phyloP scores from a whole-genome alignment of 2,329 filamentous ascomycete genomes.

The Fusarium goolgardi region DNA sequence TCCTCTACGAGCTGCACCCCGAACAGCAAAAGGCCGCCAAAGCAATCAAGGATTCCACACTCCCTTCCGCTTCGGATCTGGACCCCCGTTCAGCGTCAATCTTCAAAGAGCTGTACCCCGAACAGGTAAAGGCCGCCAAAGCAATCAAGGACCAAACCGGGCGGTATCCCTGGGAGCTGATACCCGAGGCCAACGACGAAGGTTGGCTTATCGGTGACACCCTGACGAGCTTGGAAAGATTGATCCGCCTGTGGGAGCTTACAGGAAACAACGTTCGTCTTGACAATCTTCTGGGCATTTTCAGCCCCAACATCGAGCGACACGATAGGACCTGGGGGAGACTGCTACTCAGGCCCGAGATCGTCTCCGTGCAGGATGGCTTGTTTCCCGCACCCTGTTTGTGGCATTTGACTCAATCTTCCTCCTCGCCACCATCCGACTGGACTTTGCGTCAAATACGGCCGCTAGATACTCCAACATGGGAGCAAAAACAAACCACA shows the following conservation, averaged over 20 bases:
- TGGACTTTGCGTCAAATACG: too few species aligned
- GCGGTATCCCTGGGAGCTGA: background rate
- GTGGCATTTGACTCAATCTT: too few species aligned
- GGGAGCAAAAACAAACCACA: too few species aligned
- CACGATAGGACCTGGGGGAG: background rate
- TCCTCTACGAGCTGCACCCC: fast-evolving
- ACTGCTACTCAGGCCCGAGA: background rate
- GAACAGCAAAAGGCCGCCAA: background rate
- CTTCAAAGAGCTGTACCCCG: background rate
- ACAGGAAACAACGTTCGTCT: background rate
- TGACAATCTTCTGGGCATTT: background rate
- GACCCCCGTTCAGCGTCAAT: background rate
- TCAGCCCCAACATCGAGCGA: background rate
- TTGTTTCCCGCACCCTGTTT: background rate
- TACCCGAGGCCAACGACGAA: background rate
- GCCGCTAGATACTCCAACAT: too few species aligned
- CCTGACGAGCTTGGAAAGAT: background rate
- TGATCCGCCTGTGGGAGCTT: background rate
- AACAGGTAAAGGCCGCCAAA: background rate
- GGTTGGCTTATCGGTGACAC: background rate
- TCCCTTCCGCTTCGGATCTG: background rate
- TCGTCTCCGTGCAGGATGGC: fast-evolving
- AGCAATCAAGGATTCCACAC: background rate
- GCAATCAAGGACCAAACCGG: background rate
- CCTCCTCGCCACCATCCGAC: too few species aligned